phyloP scores from a whole-genome alignment of 2,329 filamentous ascomycete species.

The Alternaria gansuensis region DNA sequence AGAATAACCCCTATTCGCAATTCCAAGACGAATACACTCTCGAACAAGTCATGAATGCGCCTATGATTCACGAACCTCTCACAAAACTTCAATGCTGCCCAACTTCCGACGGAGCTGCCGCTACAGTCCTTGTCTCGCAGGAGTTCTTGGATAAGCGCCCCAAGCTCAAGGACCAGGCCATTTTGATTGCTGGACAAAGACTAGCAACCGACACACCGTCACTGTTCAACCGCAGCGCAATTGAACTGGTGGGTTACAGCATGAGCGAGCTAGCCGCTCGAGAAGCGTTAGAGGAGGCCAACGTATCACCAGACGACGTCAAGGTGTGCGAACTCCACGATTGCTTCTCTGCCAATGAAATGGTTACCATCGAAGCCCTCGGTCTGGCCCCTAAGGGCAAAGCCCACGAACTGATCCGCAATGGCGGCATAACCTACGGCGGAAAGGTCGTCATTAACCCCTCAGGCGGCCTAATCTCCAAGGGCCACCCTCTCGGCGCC shows the following conservation, averaged over 20 bases:
- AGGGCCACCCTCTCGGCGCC: slow-evolving; percentile 92
- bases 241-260: slow-evolving; percentile 88
- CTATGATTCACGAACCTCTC: slow-evolving; percentile 83
- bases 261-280: slow-evolving; percentile 79
- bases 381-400: slow-evolving; percentile 79
- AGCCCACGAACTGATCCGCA: slow-evolving; percentile 88
- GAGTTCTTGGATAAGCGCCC: slow-evolving; percentile 86
- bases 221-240: slow-evolving; percentile 80
- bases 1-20: slow-evolving; percentile 96
- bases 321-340: slow-evolving; percentile 93
- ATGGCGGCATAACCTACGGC: slow-evolving; percentile 91
- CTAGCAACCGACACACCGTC: slow-evolving; percentile 83
- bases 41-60: slow-evolving; percentile 78
- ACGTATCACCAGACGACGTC: slow-evolving; percentile 71
- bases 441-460: slow-evolving; percentile 86
- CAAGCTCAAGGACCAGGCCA: slow-evolving; percentile 81
- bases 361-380: slow-evolving; percentile 87
- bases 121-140: slow-evolving; percentile 88
- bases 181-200: slow-evolving; percentile 87
- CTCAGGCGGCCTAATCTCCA: slow-evolving; percentile 92
- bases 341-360: slow-evolving; percentile 95
- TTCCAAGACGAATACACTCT: slow-evolving; percentile 91
- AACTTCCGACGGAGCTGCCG: slow-evolving; percentile 90
- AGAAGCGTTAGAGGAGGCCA: slow-evolving; percentile 77
- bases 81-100: slow-evolving; percentile 99